These are phyloP conservation scores for Pythium folliculosum DNA, from an alignment of 352 stramenopile genomes.

Conservation along the genomic window DNA sequence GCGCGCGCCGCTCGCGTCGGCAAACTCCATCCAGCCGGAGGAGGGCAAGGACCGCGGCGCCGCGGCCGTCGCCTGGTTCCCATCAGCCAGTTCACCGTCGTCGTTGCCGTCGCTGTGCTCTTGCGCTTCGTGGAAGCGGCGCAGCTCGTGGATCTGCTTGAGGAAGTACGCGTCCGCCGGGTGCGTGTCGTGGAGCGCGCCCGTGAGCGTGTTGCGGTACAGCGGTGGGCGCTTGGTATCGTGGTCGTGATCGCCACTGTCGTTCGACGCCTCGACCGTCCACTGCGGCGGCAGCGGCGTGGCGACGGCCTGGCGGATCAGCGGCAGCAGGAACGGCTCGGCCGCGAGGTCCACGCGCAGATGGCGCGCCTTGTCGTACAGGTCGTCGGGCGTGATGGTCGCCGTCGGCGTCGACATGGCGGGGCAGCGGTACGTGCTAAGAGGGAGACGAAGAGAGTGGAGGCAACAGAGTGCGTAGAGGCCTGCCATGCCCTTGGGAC, in stretches of 20 bases:
- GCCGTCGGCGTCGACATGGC: background rate
- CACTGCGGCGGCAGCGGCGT: slow-evolving; percentile 48
- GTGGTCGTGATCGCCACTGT: background rate
- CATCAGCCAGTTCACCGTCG: background rate
- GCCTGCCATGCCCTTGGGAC: background rate
- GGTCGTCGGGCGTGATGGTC: slow-evolving; percentile 43
- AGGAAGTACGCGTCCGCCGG: slow-evolving; percentile 47
- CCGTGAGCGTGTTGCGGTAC: slow-evolving; percentile 34
- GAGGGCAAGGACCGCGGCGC: background rate
- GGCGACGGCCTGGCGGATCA: slow-evolving; percentile 50
- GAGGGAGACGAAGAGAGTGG: background rate
- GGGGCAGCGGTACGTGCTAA: background rate
- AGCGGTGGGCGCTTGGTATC: background rate
- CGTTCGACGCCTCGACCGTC: slow-evolving; percentile 7
- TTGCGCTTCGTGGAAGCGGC: slow-evolving; percentile 29
- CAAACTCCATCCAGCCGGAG: slow-evolving; percentile 58
- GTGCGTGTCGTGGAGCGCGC: slow-evolving; percentile 19
- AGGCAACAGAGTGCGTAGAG: background rate
- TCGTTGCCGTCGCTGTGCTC: slow-evolving; percentile 14
- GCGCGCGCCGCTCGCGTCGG: slow-evolving; percentile 18
- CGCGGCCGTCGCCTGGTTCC: background rate
- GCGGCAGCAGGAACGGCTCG: slow-evolving; percentile 51
- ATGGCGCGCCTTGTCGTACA: slow-evolving; percentile 42
- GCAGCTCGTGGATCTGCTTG: slow-evolving; percentile 50
- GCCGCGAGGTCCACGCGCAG: slow-evolving; percentile 47